Evolutionary conservation across 306 rosid species (phyloP).

Genomic region (Gastrolobium villosum): DNA sequence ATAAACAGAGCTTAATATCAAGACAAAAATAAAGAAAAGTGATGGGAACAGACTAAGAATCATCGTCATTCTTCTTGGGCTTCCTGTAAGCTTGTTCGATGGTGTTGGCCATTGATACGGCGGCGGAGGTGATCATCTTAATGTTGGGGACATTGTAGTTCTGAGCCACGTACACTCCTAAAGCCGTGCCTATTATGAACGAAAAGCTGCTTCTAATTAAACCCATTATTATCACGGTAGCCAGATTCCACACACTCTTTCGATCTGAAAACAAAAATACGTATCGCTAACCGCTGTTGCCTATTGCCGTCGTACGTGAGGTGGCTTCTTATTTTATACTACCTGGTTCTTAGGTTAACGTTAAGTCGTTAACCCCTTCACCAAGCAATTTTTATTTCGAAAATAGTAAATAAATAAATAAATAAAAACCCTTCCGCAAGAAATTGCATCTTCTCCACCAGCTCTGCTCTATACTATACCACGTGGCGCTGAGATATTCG

Average conservation of each 20-base stretch:
- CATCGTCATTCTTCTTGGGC: not conserved
- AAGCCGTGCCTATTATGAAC: not conserved
- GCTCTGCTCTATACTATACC: too few species aligned
- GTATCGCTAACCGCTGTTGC: too few species aligned
- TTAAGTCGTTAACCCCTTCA: constrained; percentile 34
- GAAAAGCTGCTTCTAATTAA: constrained; percentile 22
- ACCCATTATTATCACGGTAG: constrained; percentile 6
- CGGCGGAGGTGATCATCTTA: constrained; percentile 36
- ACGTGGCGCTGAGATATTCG: too few species aligned
- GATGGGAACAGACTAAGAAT: not conserved
- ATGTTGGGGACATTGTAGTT: constrained; percentile 38
- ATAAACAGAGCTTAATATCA: not conserved
- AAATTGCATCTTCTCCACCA: too few species aligned
- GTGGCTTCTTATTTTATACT: constrained; percentile 14
- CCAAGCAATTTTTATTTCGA: constrained; percentile 30
- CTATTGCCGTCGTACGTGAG: not conserved
- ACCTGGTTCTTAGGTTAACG: not conserved
- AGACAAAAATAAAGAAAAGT: too few species aligned
- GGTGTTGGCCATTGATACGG: constrained; percentile 13
- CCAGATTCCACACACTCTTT: not conserved
- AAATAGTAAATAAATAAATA: too few species aligned
- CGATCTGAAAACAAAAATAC: not conserved
- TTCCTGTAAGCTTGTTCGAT: constrained; percentile 42
- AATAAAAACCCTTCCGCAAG: too few species aligned
- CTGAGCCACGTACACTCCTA: constrained; percentile 41